Base-by-base conservation (phyloP, 352 stramenopile species). In the Globisporangium cylindrosporum region DNA sequence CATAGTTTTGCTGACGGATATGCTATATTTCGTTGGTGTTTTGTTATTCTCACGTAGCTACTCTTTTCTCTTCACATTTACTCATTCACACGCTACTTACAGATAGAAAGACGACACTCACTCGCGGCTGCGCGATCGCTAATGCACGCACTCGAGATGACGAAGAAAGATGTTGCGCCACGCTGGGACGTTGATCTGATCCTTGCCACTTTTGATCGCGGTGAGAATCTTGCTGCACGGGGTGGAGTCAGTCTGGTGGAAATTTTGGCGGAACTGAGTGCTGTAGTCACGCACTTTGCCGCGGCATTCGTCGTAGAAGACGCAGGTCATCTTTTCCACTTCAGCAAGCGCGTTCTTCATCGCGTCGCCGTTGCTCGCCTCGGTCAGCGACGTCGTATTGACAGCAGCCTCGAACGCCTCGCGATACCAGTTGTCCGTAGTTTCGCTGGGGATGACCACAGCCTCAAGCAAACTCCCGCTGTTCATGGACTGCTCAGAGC, bases 311-410 rank as follows among this genome's bases (percentile, higher is more conserved):
- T 95, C 78, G 65, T 92, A 94, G 63, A 94, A 94, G 51, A 96
- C 74, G 59, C 89, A 96, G 9, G 88, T 93, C 89, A 96, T 96
- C 76, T 93, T 93, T 70, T 94, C 84, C 36, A 95, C 84, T 59
- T 94, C 87, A 20, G 81, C 64, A 20, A 95, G 76, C 4, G 83
- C 87, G 24, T 74, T 62, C 7, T 80, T 61, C n/a, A 83, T 71
- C 29, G 43, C 66, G 1, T 73, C 75, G 29, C 62, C 70, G 49
- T 78, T 79, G 51, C 24, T 66, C 8, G 81, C 82, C 34, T 79
- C 63, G 7, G 80, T 59, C 22, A 78, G 72, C 24, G 62, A 74
- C 4, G 75, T 76, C 38, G 65, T 72, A 59, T 83, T 83, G 49
- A 74, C 59, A 20, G 84, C 84, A 14, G 77, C 80, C 51, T 67